Base-by-base conservation (phyloP, 148 eudicot genomes). In the Polygonum maritimum region DNA sequence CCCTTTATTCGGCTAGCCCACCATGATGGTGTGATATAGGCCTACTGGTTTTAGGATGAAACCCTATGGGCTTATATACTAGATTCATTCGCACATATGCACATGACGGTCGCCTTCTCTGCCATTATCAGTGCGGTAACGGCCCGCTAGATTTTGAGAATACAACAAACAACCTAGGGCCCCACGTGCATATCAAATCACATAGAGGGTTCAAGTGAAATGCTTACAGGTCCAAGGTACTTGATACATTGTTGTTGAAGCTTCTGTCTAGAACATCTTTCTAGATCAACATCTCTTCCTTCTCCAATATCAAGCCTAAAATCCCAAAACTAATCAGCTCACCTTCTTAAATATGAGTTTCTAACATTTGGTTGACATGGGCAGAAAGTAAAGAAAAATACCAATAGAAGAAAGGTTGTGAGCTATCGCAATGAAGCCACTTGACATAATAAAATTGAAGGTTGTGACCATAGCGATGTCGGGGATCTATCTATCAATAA, bases 381-480 rank as follows among this genome's bases (percentile, higher is more conserved):
- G 60, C 2, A 54, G 47, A 44, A 1, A 49, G 65, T 1, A 26
- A 26, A 40, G 79, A 78, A 73, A 9, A 75, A 36, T 87, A 89
- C 93, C 93, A 89, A 55, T 87, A 89, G 77, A 89, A 93, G 82
- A 93, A 93, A 4, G 98, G 98, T 52, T 93, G 93, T 77, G 69
- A 85, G 63, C 98, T 91, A 62, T 89, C 82, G 73, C 93, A 86
- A 9, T 87, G 89, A 76, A 93, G 94, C 98, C 98, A 93, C 48
- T 83, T 84, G 57, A 58, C 82, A 52, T 93, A 93, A 79, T 91
- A 93, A 75, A 86, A 91, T 22, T 93, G 98, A 67, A 93, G 85
- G 82, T 92, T 92, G 67, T 92, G 98, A 55, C 98, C 98, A 81
- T 92, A 92, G 48, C 98, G 90, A 81, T 93, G 98, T 18, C 98